Evolutionary conservation across 2,329 filamentous ascomycete genomes (phyloP), one percentile per base, ranked within the genome.

Genomic region (Exophiala sp.): DNA sequence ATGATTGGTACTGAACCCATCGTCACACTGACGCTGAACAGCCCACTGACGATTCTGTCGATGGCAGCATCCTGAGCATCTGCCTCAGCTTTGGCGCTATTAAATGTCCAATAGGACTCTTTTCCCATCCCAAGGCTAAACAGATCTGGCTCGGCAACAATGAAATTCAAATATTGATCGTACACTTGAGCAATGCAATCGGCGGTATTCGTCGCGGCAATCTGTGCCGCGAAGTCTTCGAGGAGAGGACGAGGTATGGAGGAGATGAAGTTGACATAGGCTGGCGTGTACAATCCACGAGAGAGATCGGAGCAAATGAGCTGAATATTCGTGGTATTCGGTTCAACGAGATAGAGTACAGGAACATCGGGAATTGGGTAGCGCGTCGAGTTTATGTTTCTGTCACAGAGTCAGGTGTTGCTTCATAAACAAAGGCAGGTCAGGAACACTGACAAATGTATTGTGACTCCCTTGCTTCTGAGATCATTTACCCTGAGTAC

Each of bases 21-120:
- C 3, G 93, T 98, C n/a, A 95, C 93, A 52, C 93, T 85, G 42
- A 98, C 93, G 57, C 90, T 96, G 70, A 97, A 98, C n/a, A 98
- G 73, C 0, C 93, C 93, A 62, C 86, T 94, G 43, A 98, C 93
- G 57, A 97, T 91, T 59, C 83, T 83, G 67, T 98, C 91, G 24
- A 98, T 80, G 30, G 93, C 82, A 45, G 79, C 75, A 63, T 97
- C 93, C 47, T 98, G 78, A 64, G 93, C 86, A 52, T 93, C 87
- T 61, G 97, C 93, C 58, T 85, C 87, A 2, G 89, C 95, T 64
- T 87, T 83, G 13, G 86, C 86, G 68, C 90, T 97, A 44, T 60
- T 61, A 30, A 61, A 60, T 19, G 87, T 88, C 82, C 88, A 94
- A 67, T 98, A 98, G 7, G 87, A 88, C 66, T 95, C 86, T 60